Conservation (phyloP, 1,284 basidiomycete species). For the Puccinia triticina region DNA sequence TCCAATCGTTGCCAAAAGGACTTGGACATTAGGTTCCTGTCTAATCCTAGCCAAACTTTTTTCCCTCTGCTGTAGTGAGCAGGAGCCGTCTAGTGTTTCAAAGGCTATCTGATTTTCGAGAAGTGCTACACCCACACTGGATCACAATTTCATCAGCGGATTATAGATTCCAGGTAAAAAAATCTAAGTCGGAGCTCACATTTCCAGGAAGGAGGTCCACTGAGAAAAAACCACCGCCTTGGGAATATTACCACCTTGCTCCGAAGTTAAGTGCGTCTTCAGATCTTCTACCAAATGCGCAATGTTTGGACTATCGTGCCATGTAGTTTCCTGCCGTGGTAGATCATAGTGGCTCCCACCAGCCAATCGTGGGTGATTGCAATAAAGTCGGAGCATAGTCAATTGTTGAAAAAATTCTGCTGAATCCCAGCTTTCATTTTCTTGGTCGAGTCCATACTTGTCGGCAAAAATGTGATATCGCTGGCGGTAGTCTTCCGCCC, state of each 20-base stretch:
- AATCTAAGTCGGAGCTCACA: not conserved
- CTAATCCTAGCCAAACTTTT: not conserved
- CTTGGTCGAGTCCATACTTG: not conserved
- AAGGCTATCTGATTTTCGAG: not conserved
- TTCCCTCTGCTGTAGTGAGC: conserved; percentile 6
- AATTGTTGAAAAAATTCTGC: conserved; percentile 2
- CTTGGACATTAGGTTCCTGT: not conserved
- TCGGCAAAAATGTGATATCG: conserved; percentile 3
- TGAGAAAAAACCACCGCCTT: not conserved
- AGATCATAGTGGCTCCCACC: not conserved
- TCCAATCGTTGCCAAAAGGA: conserved; percentile 1
- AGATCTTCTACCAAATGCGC: not conserved
- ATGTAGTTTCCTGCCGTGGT: not conserved
- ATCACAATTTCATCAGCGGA: not conserved
- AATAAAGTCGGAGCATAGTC: not conserved
- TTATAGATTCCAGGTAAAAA: not conserved
- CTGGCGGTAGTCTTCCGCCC: not conserved
- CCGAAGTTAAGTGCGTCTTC: not conserved
- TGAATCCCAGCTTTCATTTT: not conserved
- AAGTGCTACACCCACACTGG: not conserved
- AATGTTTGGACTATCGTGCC: not conserved
- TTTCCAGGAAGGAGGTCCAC: not conserved
- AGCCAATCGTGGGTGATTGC: not conserved
- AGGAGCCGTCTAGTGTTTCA: not conserved
- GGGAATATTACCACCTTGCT: not conserved